These are phyloP conservation scores for Rhodofomes roseus DNA, from an alignment of 1,284 basidiomycete genomes.

Conservation along the genomic window DNA sequence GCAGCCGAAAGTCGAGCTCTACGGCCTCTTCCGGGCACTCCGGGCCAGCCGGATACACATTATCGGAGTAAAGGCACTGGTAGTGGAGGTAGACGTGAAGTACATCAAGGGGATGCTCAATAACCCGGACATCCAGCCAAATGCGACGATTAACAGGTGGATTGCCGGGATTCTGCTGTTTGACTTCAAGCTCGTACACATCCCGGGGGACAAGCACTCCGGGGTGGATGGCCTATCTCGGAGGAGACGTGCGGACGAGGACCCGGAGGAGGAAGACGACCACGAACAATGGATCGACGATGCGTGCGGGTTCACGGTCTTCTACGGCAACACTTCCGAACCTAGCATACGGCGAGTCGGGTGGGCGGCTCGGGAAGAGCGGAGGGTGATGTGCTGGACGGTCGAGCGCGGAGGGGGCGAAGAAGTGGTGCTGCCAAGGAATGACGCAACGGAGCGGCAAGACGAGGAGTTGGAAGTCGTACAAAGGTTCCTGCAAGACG, in stretches of 20 bases:
- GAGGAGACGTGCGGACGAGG: neutral
- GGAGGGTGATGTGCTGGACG: too few species aligned
- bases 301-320: neutral
- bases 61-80: slow-evolving; percentile 31
- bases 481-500: neutral
- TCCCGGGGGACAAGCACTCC: slow-evolving; percentile 14
- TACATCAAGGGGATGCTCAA: slow-evolving; percentile 21
- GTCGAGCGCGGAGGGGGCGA: too few species aligned
- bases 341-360: too few species aligned
- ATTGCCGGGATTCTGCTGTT: slow-evolving; percentile 34
- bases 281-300: neutral
- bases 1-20: slow-evolving; percentile 35
- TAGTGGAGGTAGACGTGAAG: slow-evolving; percentile 31
- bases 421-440: too few species aligned
- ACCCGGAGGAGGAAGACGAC: neutral
- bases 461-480: neutral
- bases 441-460: too few species aligned
- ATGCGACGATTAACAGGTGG: slow-evolving; percentile 35
- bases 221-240: slow-evolving; percentile 13
- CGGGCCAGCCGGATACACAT: slow-evolving; percentile 26
- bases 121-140: slow-evolving; percentile 29
- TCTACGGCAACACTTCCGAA: too few species aligned
- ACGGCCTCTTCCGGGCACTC: slow-evolving; percentile 32
- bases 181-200: slow-evolving; percentile 29
- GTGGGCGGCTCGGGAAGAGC: too few species aligned